phyloP scores from a whole-genome alignment of 2,329 filamentous ascomycete genomes.

The Colletotrichum horii region DNA sequence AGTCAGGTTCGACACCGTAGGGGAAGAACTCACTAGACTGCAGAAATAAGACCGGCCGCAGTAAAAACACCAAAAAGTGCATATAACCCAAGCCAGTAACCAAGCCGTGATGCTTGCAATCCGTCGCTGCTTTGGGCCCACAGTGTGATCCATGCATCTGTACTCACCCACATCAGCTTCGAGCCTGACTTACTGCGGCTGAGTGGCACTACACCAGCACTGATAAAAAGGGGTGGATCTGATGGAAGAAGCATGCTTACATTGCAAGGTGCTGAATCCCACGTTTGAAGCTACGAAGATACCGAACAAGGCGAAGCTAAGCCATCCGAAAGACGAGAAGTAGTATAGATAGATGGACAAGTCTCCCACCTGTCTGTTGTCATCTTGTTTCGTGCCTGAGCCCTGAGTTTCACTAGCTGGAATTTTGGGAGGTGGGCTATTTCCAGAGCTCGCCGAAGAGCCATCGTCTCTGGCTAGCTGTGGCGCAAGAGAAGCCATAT shows the following conservation, averaged over 20 bases:
- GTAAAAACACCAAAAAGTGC: neutral
- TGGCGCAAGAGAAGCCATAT: neutral
- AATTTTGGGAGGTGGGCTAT: neutral
- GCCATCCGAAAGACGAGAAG: neutral
- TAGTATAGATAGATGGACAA: slow-evolving; percentile 4
- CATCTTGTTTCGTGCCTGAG: neutral
- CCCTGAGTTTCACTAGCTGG: neutral
- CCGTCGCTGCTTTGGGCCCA: slow-evolving; percentile 1
- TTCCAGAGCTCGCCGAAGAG: neutral
- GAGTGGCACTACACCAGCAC: neutral
- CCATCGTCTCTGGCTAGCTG: neutral
- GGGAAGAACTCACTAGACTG: slow-evolving; percentile 1
- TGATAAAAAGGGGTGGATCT: neutral
- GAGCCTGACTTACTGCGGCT: neutral
- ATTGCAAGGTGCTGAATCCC: neutral
- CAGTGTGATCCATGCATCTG: slow-evolving; percentile 3
- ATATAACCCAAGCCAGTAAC: neutral
- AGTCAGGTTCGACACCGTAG: no score
- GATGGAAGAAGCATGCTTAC: neutral
- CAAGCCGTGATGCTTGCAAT: slow-evolving; percentile 1
- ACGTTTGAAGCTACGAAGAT: neutral
- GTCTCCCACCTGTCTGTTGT: neutral
- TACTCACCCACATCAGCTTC: neutral
- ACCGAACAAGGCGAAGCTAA: neutral
- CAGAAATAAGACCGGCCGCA: slow-evolving; percentile 3